Evolutionary conservation across 2,329 filamentous ascomycete species (phyloP), one percentile per base, ranked within the genome.

Genomic region (Venturia effusa): DNA sequence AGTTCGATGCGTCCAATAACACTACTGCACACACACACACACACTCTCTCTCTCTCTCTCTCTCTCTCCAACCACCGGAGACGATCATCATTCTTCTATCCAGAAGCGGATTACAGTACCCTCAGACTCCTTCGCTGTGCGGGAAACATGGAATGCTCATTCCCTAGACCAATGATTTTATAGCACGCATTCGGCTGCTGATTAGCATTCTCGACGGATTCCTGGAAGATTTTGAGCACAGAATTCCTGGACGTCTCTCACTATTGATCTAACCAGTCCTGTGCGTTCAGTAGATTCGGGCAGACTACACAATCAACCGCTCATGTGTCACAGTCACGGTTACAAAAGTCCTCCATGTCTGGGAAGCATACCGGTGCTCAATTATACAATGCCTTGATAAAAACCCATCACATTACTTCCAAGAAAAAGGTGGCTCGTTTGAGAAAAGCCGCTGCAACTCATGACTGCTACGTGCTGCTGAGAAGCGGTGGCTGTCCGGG

Each of bases 371-470:
- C 45, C 22, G 34, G 30, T 57, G 15, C 19, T 17, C 27, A 45
- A 10, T 13, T 61, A 24, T 81, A 75, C 70, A 82, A 84, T 71
- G 83, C 87, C 37, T 77, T 92, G 57, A 89, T 92, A 66, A 83
- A 88, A 62, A 92, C 89, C 0, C 89, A 92, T 69, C 89, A 92
- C 73, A 91, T 92, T 70, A 92, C 88, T 4, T 91, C 87, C 0
- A 86, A 88, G 67, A 91, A 90, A 72, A 92, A 92, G 71, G 80
- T 87, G 55, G 76, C 79, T 32, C 79, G 79, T 64, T 79, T 92
- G 27, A 83, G 80, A 61, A 87, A 88, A 72, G 84, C 86, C 1
- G 85, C 87, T 7, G 79, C 83, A 39, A 78, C 82, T 59, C 78
- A 83, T 67, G 76, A 84, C 64, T 82, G 86, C 61, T 87, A 83